phyloP scores from a whole-genome alignment of 2,329 filamentous ascomycete species.

The Aureobasidium leucospermi region DNA sequence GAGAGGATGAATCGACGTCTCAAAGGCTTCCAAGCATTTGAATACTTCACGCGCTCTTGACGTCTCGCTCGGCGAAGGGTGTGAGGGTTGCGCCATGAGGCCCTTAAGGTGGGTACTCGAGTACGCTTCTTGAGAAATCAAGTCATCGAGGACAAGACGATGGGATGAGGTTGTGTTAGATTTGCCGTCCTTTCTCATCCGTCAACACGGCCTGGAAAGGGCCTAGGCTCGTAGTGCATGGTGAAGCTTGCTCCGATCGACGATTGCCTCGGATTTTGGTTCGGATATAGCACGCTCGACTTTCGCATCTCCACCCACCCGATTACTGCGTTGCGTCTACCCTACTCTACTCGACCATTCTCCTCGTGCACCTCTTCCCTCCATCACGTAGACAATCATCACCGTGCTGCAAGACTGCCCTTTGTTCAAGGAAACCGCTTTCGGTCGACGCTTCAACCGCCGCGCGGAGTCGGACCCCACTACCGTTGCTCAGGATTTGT shows the following conservation, averaged over 20 bases:
- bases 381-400: too few species aligned
- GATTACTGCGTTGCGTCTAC: too few species aligned
- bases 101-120: not conserved
- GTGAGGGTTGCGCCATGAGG: not conserved
- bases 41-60: constrained; percentile 2
- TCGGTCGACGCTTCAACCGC: too few species aligned
- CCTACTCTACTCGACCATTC: too few species aligned
- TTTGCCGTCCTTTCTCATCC: not conserved
- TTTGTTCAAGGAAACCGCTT: too few species aligned
- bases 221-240: not conserved
- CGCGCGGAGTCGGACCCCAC: too few species aligned
- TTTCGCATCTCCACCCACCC: not conserved
- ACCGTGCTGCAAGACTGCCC: too few species aligned
- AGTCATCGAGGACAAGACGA: not conserved
- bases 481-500: too few species aligned
- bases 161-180: not conserved
- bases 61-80: not conserved
- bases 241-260: not conserved
- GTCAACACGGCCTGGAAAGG: not conserved
- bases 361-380: too few species aligned
- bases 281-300: not conserved
- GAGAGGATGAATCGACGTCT: not conserved
- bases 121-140: not conserved
- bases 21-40: constrained; percentile 1
- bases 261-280: not conserved